Conservation (phyloP, 208 protist species). For the Leishmania tropica region DNA sequence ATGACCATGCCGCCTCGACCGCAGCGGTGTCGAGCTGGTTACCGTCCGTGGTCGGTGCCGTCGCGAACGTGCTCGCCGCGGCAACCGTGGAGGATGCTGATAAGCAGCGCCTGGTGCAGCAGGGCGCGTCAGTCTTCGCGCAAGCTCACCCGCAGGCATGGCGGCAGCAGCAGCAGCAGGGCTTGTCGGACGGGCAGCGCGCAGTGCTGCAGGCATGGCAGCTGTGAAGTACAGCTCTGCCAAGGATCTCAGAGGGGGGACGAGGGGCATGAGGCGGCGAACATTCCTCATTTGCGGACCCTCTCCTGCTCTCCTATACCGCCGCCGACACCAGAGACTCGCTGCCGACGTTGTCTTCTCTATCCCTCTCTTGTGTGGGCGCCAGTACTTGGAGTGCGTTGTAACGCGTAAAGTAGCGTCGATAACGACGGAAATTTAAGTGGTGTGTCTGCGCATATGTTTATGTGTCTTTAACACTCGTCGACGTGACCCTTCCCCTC, state of each 20-base stretch:
- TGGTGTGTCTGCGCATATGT: background rate
- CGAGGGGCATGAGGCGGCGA: background rate
- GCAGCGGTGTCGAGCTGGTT: conserved; percentile 36
- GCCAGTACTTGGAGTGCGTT: background rate
- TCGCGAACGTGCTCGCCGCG: conserved; percentile 48
- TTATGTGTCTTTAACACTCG: background rate
- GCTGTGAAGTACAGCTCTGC: conserved; percentile 17
- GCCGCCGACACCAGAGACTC: background rate
- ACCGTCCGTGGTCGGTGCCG: conserved; percentile 37
- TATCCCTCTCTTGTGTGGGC: background rate
- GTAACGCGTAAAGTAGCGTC: background rate
- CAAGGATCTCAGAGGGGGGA: background rate
- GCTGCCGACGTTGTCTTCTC: background rate
- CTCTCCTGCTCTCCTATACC: background rate
- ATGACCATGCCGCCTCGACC: conserved; percentile 19
- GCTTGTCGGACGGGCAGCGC: conserved; percentile 39
- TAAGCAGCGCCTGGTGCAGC: conserved; percentile 50
- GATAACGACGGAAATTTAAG: background rate
- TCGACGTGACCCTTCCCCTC: background rate
- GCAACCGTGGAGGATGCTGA: conserved; percentile 49
- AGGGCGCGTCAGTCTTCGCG: conserved; percentile 38
- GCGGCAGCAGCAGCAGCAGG: conserved; percentile 20
- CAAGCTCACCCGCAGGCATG: conserved; percentile 36
- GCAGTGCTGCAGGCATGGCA: conserved; percentile 35
- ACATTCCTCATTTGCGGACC: background rate